Percentiles rank a stretch among this genome's conserved stretches.
Evolutionary conservation across 2,329 filamentous ascomycete genomes (phyloP).

Genomic region (Arthrobotrys entomopaga): DNA sequence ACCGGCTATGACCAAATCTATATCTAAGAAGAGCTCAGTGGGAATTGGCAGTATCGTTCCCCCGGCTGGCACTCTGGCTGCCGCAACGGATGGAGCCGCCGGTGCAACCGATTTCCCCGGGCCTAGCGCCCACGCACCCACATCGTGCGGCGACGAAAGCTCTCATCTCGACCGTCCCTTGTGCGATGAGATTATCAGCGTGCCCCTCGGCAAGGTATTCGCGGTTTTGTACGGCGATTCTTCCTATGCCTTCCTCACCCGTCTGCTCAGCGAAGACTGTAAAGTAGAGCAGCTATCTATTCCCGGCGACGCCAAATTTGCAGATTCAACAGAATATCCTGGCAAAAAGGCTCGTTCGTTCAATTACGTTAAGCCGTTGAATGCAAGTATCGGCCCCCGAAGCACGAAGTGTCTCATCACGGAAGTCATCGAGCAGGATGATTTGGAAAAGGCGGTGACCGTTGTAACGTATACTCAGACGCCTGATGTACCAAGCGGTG

Average conservation of each 20-base stretch:
- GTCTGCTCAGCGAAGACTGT: conserved; percentile 85
- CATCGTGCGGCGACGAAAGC: conserved; percentile 81
- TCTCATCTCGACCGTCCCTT: conserved; percentile 79
- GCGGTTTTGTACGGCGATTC: conserved; percentile 83
- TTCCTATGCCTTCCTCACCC: conserved; percentile 83
- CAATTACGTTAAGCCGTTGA: conserved; percentile 90
- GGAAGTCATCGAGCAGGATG: conserved; percentile 83
- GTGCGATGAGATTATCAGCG: conserved; percentile 85
- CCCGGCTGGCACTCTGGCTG: conserved; percentile 61
- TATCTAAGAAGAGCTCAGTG: conserved; percentile 77
- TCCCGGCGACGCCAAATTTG: conserved; percentile 63
- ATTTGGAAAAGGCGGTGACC: conserved; percentile 86
- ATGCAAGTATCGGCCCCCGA: conserved; percentile 84
- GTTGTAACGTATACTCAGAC: conserved; percentile 86
- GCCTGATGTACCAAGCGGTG: conserved; percentile 93
- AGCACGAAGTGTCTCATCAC: conserved; percentile 94
- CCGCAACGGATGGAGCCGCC: conserved; percentile 59
- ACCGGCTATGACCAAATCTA: conserved; percentile 65
- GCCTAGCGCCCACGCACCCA: conserved; percentile 80
- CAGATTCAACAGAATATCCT: conserved; percentile 72
- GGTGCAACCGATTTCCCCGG: conserved; percentile 79
- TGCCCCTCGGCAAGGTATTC: conserved; percentile 91
- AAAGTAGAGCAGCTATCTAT: conserved; percentile 89
- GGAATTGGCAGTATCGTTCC: conserved; percentile 61
- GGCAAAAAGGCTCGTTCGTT: conserved; percentile 80